Evolutionary conservation across 176 grass and related monocot genomes (phyloP).

Genomic region (Oryza coarctata): DNA sequence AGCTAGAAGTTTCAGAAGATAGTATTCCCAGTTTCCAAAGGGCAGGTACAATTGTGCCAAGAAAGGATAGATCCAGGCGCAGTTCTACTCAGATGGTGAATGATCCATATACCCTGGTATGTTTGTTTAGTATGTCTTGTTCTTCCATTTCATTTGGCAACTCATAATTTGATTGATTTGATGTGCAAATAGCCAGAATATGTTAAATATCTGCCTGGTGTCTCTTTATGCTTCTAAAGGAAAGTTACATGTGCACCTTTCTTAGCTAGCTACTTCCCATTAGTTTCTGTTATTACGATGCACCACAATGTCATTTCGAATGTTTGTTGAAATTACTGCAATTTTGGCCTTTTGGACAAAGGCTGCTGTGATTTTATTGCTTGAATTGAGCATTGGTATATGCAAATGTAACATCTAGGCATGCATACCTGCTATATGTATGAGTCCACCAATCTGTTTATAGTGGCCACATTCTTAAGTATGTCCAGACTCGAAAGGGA

Average conservation of each 20-base stretch:
- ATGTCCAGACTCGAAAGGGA: not conserved
- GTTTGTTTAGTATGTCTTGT: not conserved
- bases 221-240: not conserved
- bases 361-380: not conserved
- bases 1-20: constrained; percentile 78
- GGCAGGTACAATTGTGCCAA: constrained; percentile 78
- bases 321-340: not conserved
- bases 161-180: not conserved
- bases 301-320: constrained; percentile 1
- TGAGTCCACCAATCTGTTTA: not conserved
- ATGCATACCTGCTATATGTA: not conserved
- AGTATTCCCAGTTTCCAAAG: constrained; percentile 90
- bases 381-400: constrained; percentile 18
- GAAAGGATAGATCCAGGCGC: constrained; percentile 94
- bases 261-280: not conserved
- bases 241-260: constrained; percentile 22
- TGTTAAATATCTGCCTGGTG: not conserved
- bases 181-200: constrained; percentile 14
- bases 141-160: constrained; percentile 20
- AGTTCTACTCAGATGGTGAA: constrained; percentile 97
- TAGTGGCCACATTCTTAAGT: not conserved
- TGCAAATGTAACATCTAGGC: not conserved
- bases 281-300: constrained; percentile 7
- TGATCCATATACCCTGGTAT: constrained; percentile 96
- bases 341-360: not conserved